phyloP scores from a whole-genome alignment of 805 yeast genomes.

The Wickerhamiella galacta region DNA sequence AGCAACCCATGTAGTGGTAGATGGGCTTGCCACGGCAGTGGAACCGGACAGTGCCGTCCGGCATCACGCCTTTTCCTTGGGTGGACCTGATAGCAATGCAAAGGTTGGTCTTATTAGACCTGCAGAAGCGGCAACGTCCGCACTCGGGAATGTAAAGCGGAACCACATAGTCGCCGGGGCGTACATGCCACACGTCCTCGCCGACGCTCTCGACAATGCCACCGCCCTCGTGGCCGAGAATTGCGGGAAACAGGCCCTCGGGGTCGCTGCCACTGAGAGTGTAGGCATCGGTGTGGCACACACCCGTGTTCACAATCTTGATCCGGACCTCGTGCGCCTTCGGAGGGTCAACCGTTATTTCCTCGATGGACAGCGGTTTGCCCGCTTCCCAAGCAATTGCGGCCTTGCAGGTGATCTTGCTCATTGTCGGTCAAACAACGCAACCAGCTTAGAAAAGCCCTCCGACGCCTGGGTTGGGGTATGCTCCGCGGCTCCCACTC shows the following conservation, averaged over 20 bases:
- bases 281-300: slow-evolving; percentile 97
- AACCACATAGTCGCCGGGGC: slow-evolving; percentile 85
- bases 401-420: slow-evolving; percentile 67
- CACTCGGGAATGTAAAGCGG: slow-evolving; percentile 96
- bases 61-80: slow-evolving; percentile 97
- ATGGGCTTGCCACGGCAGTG: slow-evolving; percentile 59
- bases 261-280: slow-evolving; percentile 90
- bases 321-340: slow-evolving; percentile 95
- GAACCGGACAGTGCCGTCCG: slow-evolving; percentile 92
- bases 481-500: too few species aligned
- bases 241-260: slow-evolving; percentile 86
- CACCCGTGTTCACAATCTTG: slow-evolving; percentile 75
- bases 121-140: slow-evolving; percentile 85
- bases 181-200: slow-evolving; percentile 79
- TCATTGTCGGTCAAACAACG: not conserved
- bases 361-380: slow-evolving; percentile 57
- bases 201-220: slow-evolving; percentile 93
- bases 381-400: slow-evolving; percentile 97
- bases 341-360: slow-evolving; percentile 83
- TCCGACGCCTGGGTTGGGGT: too few species aligned
- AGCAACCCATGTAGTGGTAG: slow-evolving; percentile 94
- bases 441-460: too few species aligned
- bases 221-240: slow-evolving; percentile 97
- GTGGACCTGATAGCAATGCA: slow-evolving; percentile 94
- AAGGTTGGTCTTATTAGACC: slow-evolving; percentile 86